A percentile compares a stretch with the other conserved stretches of the same genome.
Evolutionary conservation across 176 grass and related monocot species (phyloP).

Genomic region (Triticum urartu): DNA sequence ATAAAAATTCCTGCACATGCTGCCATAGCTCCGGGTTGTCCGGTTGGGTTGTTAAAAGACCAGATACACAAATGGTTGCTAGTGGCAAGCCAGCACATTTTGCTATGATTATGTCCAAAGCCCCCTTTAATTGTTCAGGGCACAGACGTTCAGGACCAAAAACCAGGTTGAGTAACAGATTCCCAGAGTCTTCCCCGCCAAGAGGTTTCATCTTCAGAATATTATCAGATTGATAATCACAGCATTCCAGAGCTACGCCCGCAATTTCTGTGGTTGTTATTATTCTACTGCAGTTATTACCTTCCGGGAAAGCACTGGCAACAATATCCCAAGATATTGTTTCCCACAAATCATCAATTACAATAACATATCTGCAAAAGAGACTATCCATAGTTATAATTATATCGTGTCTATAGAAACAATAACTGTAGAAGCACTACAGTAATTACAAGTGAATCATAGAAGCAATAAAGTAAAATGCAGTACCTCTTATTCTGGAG

Average conservation of each 20-base stretch:
- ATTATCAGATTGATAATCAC: background rate
- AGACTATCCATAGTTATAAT: background rate
- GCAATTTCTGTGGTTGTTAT: background rate
- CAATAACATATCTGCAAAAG: background rate
- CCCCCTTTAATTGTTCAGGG: background rate
- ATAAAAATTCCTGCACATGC: background rate
- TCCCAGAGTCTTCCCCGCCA: background rate
- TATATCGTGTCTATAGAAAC: background rate
- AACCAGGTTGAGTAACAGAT: background rate
- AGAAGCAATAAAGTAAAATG: background rate
- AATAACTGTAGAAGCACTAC: background rate
- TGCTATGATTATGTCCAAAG: background rate
- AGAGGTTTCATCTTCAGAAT: conserved; percentile 17
- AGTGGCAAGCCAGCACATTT: conserved; percentile 14
- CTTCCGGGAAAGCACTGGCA: background rate
- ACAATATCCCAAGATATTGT: background rate
- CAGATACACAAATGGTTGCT: background rate
- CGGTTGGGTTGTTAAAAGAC: background rate
- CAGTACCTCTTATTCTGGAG: conserved; percentile 9
- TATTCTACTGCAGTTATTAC: background rate
- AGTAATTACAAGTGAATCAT: too few species aligned
- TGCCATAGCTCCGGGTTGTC: background rate
- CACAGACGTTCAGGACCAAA: background rate
- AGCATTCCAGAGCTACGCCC: background rate
- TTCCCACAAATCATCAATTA: conserved; percentile 23